Conservation (phyloP, 345 rosid genomes). For the Euphorbia tirucalli region DNA sequence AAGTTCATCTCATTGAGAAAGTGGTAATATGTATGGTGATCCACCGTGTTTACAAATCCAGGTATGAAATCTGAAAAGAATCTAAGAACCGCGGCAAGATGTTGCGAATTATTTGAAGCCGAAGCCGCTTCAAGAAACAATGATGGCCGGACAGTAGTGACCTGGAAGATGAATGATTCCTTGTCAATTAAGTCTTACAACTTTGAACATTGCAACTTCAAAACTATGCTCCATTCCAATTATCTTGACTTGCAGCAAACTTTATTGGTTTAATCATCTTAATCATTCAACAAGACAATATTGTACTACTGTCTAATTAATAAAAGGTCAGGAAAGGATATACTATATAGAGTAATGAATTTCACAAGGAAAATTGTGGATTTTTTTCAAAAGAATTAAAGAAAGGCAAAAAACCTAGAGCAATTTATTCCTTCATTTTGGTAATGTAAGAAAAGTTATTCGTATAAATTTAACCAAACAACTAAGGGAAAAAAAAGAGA, state of each 20-base stretch:
- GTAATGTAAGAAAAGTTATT: not conserved
- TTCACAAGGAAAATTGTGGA: not conserved
- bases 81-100: slow-evolving; percentile 84
- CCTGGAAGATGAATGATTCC: slow-evolving; percentile 42
- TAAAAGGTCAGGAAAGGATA: too few relatives aligned
- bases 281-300: too few relatives aligned
- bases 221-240: not conserved
- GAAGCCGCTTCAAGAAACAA: slow-evolving; percentile 81
- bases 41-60: slow-evolving; percentile 62
- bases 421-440: not conserved
- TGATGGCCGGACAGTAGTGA: slow-evolving; percentile 60
- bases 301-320: too few relatives aligned
- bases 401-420: not conserved
- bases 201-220: not conserved
- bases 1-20: slow-evolving; percentile 66
- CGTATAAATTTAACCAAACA: not conserved
- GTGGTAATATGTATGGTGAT: slow-evolving; percentile 50
- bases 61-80: slow-evolving; percentile 80
- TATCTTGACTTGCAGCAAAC: too few relatives aligned
- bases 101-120: slow-evolving; percentile 68
- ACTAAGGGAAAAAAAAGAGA: not conserved
- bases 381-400: not conserved
- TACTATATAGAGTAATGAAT: not conserved
- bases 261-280: too few relatives aligned
- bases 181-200: not conserved